Base-by-base conservation (phyloP, 768 basidiomycete species). In the Tephrocybe sp. region DNA sequence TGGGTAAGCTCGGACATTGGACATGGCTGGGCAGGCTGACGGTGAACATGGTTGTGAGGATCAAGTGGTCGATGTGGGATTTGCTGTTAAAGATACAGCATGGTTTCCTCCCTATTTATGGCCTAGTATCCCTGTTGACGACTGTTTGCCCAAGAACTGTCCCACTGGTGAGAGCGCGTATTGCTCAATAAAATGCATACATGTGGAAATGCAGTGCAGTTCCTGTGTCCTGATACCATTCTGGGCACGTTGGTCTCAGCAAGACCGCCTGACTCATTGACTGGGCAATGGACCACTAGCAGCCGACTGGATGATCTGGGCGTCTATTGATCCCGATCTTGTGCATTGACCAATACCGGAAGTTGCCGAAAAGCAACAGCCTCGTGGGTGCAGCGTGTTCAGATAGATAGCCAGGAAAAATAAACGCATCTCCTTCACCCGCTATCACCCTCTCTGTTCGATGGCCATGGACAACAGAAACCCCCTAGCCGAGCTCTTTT, bases 401-500 rank as follows among this genome's bases (percentile, higher is more conserved):
- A 48, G 48, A n/a, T 44, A 33, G 40, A 48, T 38, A 44, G 58
- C 20, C 60, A 60, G 62, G 65, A 65, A 59, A 55, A 57, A 44
- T 50, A 49, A 26, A 42, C 51, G 41, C 39, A 53, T 33, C 37
- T 49, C 45, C 39, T 57, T 49, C 46, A 39, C 50, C 34, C 52
- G 48, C 42, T 23, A 32, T 46, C 56, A 33, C 11, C 34, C 38
- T 33, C 45, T 54, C 40, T 51, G 51, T 51, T 58, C 53, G 53
- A 52, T 53, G 41, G 45, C 58, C 40, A 77, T 76, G 75, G 76
- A 76, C 53, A 73, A 62, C 58, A 74, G 76, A 26, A 74, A 71
- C 58, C 63, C 65, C 25, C 50, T 73, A 40, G 73, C 75, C 56
- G 77, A 81, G 49, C 75, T 82, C 51, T 83, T 83, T 63, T 81